A percentile compares a stretch with the other conserved stretches of the same genome.
Conservation (phyloP, 305 asterid species). For the Euphrasia arctica region DNA sequence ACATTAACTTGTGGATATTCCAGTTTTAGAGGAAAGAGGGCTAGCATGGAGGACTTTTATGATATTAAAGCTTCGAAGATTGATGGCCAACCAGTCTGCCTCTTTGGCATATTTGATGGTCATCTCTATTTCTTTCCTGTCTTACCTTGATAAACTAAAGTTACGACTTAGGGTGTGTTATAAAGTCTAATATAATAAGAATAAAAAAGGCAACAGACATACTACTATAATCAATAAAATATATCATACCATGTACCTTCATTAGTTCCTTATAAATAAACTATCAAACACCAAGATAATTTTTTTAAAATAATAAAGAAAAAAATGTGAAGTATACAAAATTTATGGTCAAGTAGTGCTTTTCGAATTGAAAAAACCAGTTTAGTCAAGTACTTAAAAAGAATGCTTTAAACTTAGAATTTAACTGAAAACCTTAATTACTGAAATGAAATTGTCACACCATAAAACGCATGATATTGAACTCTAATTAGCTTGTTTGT, state of each 20-base stretch:
- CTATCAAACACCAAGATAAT: background rate
- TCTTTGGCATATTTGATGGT: conserved; percentile 99
- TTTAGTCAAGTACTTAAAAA: too few species aligned
- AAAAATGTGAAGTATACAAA: too few species aligned
- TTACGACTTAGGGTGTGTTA: background rate
- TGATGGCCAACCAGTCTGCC: conserved; percentile 72
- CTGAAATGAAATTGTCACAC: background rate
- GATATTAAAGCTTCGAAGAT: conserved; percentile 75
- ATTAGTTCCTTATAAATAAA: background rate
- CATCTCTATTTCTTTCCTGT: conserved; percentile 34
- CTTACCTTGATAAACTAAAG: conserved; percentile 6
- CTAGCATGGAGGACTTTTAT: conserved; percentile 96
- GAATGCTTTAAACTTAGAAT: background rate
- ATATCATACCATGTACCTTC: background rate
- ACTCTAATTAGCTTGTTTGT: background rate
- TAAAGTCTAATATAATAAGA: too few species aligned
- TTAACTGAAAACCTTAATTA: background rate
- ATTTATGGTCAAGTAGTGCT: too few species aligned
- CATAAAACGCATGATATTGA: background rate
- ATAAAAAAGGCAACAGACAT: background rate
- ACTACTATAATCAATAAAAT: background rate
- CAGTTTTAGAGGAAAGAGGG: conserved; percentile 95
- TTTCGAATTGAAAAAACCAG: background rate
- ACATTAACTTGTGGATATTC: conserved; percentile 85
- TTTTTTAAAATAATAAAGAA: too few species aligned